Percentiles rank a stretch among this genome's conserved stretches.
These are phyloP conservation scores for Miamiensis avidus DNA, from an alignment of 169 alveolate genomes.

Conservation along the genomic window DNA sequence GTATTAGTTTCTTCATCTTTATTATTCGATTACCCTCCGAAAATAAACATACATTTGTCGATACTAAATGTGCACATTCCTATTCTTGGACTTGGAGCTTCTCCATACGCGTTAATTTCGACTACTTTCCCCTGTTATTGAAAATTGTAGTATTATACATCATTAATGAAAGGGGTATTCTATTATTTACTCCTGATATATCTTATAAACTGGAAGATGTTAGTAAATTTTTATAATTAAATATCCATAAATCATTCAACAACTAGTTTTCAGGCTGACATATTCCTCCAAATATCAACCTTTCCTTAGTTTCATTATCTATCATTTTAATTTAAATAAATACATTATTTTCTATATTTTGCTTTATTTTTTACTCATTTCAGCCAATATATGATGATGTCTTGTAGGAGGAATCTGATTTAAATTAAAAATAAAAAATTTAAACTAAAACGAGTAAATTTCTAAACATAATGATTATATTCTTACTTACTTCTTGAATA, in stretches of 20 bases:
- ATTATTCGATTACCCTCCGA: not conserved
- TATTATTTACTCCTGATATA: conserved; percentile 31
- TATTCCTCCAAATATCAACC: conserved; percentile 35
- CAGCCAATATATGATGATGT: conserved; percentile 18
- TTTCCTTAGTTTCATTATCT: conserved; percentile 15
- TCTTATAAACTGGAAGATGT: conserved; percentile 8
- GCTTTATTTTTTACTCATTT: not conserved
- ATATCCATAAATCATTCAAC: conserved; percentile 41
- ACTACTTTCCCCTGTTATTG: too few relatives aligned
- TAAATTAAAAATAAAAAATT: too few relatives aligned
- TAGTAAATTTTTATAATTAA: conserved; percentile 11
- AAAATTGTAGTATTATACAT: too few relatives aligned
- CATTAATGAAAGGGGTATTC: too few relatives aligned
- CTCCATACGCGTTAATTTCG: not conserved
- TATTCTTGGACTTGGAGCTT: not conserved
- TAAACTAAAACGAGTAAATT: too few relatives aligned
- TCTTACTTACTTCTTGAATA: not conserved
- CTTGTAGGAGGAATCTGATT: conserved; percentile 23
- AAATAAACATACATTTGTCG: not conserved
- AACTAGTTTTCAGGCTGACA: conserved; percentile 31
- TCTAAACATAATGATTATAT: too few relatives aligned
- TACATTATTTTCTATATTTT: too few relatives aligned
- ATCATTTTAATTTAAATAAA: not conserved
- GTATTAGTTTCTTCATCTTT: not conserved
- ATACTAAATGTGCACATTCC: not conserved